Conservation (phyloP, 2,329 filamentous ascomycete species). For the Trichoderma atroviride region DNA sequence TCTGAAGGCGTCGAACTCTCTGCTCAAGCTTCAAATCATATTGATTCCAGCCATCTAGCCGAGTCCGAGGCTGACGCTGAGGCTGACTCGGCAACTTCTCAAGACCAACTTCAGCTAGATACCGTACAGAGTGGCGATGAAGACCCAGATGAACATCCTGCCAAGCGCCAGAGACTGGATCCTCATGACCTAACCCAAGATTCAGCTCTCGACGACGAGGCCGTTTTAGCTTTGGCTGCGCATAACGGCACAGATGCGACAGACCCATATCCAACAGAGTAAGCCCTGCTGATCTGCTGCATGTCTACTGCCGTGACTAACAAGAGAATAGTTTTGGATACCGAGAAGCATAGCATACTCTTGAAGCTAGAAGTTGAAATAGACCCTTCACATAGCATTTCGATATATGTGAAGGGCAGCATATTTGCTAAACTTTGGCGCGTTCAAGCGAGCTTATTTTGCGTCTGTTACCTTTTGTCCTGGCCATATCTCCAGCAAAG, state of each 20-base stretch:
- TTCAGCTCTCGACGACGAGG: conserved; percentile 45
- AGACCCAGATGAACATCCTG: conserved; percentile 40
- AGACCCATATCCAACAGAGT: conserved; percentile 49
- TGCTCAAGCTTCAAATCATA: conserved; percentile 11
- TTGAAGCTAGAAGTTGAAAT: neutral
- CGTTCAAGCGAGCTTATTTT: neutral
- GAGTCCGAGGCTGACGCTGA: conserved; percentile 15
- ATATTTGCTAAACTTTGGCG: neutral
- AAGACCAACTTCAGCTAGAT: conserved; percentile 25
- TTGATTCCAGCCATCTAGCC: conserved; percentile 15
- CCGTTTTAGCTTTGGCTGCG: conserved; percentile 51
- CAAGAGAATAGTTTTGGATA: conserved; percentile 43
- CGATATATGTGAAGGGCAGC: neutral
- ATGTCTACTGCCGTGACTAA: neutral
- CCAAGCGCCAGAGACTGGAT: conserved; percentile 48
- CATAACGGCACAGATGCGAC: conserved; percentile 44
- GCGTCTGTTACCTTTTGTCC: neutral
- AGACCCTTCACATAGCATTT: neutral
- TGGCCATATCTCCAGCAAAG: neutral
- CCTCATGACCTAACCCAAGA: conserved; percentile 31
- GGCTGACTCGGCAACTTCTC: conserved; percentile 7
- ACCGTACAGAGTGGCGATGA: conserved; percentile 32
- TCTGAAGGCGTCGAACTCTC: conserved; percentile 15
- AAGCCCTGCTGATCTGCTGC: conserved; percentile 32
- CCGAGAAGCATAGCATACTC: conserved; percentile 41